phyloP scores from a whole-genome alignment of 495 filamentous ascomycete genomes.

The Lasiosphaeris hirsuta region DNA sequence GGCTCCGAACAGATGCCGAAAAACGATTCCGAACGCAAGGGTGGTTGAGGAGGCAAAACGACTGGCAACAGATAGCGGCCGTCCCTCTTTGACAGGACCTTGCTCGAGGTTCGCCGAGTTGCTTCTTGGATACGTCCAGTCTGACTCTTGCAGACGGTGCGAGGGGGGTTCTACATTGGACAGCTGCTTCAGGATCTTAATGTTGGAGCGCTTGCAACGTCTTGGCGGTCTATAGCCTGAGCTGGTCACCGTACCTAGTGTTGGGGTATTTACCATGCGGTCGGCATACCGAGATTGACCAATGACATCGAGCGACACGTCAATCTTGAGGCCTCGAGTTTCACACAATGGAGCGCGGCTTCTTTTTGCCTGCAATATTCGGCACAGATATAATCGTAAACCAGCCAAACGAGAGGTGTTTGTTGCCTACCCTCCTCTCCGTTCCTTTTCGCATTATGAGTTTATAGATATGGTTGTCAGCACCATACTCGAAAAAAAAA shows the following conservation, averaged over 20 bases:
- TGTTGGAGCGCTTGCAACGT: slow-evolving; percentile 6
- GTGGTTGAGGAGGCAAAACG: slow-evolving; percentile 36
- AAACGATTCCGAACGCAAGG: slow-evolving; percentile 52
- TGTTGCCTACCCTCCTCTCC: neutral
- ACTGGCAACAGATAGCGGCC: neutral
- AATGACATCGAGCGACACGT: neutral
- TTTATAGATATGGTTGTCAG: slow-evolving; percentile 10
- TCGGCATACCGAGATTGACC: neutral
- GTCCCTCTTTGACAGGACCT: neutral
- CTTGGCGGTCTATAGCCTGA: slow-evolving; percentile 5
- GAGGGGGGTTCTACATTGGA: slow-evolving; percentile 24
- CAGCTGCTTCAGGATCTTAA: slow-evolving; percentile 27
- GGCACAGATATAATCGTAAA: neutral
- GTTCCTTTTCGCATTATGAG: slow-evolving; percentile 4
- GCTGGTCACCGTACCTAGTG: neutral
- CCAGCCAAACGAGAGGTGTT: neutral
- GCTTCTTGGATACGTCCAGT: slow-evolving; percentile 32
- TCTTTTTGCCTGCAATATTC: slow-evolving; percentile 4
- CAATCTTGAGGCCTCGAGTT: too few relatives aligned
- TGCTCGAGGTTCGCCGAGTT: neutral
- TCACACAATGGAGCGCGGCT: slow-evolving; percentile 12
- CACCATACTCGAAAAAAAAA: too few relatives aligned
- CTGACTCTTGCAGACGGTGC: slow-evolving; percentile 10
- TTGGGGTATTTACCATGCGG: slow-evolving; percentile 7
- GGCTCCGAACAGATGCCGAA: slow-evolving; percentile 46